Evolutionary conservation across 1,284 basidiomycete species (phyloP), one percentile per base, ranked within the genome.

Genomic region (Moniliophthora roreri): DNA sequence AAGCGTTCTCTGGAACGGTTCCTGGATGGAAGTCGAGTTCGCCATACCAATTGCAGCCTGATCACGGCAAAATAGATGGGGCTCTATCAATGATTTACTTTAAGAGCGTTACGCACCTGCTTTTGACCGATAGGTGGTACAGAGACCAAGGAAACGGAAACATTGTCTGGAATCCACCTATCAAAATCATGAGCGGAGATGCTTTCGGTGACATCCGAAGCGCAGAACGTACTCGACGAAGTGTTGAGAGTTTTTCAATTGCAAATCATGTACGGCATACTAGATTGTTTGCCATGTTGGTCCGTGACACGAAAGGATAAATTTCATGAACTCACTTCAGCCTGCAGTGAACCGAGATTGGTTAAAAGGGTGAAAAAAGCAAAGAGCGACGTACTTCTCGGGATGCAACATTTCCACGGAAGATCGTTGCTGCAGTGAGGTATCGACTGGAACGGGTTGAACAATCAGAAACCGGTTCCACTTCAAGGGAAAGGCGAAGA

Each of bases 21-120:
- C 94, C 71, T 95, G 91, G 55, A 95, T 89, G 51, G 91, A 81
- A 1, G 91, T 94, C 15, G 90, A 91, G 69, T 96, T 96, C 36
- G 87, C 80, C 26, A 96, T 78, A 49, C 88, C 88, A 10, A 90
- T 87, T 5, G 81, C 93, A 4, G 91, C 76, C 82, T 89, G 61
- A 32, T 34, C 38, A 42, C 24, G 48, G 55, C 7, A 52, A 57
- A 42, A 49, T 40, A 15, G 23, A 15, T 34, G 24, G 13, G n/a
- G n/a, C 16, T 42, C 18, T 18, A 37, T 46, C 34, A 46, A 39
- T 23, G 26, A 39, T 50, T 32, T 42, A 48, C 20, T 36, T 15
- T 18, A 3, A 44, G 7, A 8, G 41, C 20, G 45, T 38, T 26
- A 69, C 72, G 50, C 60, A 82, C 87, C 68, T 87, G 82, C 51